Conservation (phyloP, 257 asterid genomes). For the Lantana camara region DNA sequence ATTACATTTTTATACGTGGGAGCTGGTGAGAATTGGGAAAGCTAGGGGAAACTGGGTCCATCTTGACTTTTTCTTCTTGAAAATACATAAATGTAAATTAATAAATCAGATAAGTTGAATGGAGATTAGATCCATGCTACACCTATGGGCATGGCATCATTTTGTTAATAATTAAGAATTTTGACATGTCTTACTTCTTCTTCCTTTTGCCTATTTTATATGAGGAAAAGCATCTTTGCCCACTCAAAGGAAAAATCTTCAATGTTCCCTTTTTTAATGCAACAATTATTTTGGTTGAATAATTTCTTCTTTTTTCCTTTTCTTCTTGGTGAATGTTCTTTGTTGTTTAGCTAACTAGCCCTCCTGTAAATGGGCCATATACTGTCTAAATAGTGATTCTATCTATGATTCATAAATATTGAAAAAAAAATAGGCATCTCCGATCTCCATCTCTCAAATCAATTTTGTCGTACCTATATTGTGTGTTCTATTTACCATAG, state of each 20-base stretch:
- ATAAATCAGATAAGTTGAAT: neutral
- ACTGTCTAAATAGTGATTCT: neutral
- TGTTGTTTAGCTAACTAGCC: neutral
- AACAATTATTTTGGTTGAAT: neutral
- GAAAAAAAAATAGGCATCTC: too few relatives aligned
- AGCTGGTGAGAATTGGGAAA: too few relatives aligned
- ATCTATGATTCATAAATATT: too few relatives aligned
- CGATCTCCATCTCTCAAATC: too few relatives aligned
- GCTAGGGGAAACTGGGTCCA: conserved; percentile 29
- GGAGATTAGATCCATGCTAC: conserved; percentile 11
- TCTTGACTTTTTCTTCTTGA: conserved; percentile 12
- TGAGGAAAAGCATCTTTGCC: conserved; percentile 20
- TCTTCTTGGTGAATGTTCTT: too few relatives aligned
- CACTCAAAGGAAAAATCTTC: neutral
- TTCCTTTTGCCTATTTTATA: conserved; percentile 9
- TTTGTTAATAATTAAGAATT: conserved; percentile 4
- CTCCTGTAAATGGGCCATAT: conserved; percentile 13
- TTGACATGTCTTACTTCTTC: conserved; percentile 25
- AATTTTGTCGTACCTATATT: too few relatives aligned
- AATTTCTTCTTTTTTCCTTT: neutral
- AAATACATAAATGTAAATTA: too few relatives aligned
- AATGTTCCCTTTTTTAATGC: neutral
- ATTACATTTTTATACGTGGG: conserved; percentile 26
- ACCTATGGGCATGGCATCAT: neutral
- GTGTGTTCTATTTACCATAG: too few relatives aligned